Conservation (phyloP, 208 protist species). For the Leishmania lainsoni region DNA sequence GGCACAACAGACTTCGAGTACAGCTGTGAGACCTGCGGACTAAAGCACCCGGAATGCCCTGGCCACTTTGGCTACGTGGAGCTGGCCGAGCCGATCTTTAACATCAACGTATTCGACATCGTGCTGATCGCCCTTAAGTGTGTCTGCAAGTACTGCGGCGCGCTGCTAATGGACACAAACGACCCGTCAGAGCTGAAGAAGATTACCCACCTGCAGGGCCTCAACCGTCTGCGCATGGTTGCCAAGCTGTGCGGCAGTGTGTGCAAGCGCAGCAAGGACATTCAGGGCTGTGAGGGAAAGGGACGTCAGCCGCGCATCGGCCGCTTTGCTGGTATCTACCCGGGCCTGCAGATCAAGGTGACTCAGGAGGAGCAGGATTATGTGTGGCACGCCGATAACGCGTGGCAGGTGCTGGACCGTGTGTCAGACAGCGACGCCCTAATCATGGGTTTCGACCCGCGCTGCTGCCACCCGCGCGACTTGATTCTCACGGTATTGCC, state of each 20-base stretch:
- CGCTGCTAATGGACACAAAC: conserved; percentile 76
- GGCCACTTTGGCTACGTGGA: conserved; percentile 99
- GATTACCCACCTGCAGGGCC: conserved; percentile 48
- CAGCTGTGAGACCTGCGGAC: conserved; percentile 82
- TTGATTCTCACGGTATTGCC: conserved; percentile 96
- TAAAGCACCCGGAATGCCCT: conserved; percentile 87
- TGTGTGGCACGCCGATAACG: conserved; percentile 76
- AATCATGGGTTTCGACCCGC: conserved; percentile 77
- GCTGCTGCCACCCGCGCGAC: conserved; percentile 81
- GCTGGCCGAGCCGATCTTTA: conserved; percentile 97
- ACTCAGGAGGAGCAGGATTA: conserved; percentile 78
- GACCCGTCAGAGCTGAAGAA: conserved; percentile 56
- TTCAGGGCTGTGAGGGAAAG: conserved; percentile 77
- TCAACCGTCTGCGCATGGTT: conserved; percentile 79
- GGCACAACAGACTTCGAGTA: conserved; percentile 87
- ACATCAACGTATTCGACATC: conserved; percentile 96
- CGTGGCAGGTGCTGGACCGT: conserved; percentile 74
- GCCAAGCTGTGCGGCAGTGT: conserved; percentile 71
- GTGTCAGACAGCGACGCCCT: conserved; percentile 68
- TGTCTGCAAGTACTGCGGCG: conserved; percentile 98
- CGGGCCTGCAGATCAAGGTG: conserved; percentile 67
- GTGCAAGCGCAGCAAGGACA: conserved; percentile 45
- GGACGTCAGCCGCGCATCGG: conserved; percentile 81
- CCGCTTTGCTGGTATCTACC: conserved; percentile 75
- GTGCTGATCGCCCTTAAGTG: conserved; percentile 95